Evolutionary conservation across 2,329 filamentous ascomycete genomes (phyloP).

Genomic region (Periconia macrospinosa): DNA sequence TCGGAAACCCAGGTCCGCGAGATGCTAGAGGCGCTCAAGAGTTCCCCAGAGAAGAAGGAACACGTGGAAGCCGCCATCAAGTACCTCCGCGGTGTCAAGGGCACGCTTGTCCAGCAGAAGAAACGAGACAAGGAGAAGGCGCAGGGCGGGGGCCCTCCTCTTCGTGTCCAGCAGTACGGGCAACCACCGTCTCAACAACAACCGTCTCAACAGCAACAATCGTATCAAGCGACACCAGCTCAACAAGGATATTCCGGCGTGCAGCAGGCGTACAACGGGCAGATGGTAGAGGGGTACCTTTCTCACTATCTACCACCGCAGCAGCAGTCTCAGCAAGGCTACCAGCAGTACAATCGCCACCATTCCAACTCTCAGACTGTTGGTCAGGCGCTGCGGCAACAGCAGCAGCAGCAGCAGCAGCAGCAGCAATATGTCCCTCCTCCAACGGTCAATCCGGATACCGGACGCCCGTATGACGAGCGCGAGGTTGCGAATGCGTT

Average conservation of each 20-base stretch:
- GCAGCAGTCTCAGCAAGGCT: not conserved
- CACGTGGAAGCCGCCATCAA: conserved; percentile 57
- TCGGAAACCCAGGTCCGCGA: conserved; percentile 64
- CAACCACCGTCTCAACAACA: no score
- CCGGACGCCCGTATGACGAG: not conserved
- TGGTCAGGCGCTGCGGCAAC: not conserved
- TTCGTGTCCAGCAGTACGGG: not conserved
- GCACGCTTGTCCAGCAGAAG: conserved; percentile 57
- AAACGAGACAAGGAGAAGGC: conserved; percentile 43
- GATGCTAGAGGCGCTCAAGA: conserved; percentile 65
- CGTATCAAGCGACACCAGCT: not conserved
- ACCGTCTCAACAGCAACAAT: not conserved
- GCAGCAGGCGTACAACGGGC: not conserved
- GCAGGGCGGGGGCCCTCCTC: not conserved
- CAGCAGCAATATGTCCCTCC: conserved; percentile 7
- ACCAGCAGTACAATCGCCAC: not conserved
- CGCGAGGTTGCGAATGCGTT: not conserved
- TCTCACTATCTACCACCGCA: not conserved
- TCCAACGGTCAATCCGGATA: not conserved
- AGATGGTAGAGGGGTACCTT: no score
- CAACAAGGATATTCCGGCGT: not conserved
- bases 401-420: conserved; percentile 14
- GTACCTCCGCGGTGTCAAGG: conserved; percentile 61
- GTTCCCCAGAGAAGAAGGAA: conserved; percentile 58
- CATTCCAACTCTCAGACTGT: not conserved